phyloP scores from a whole-genome alignment of 2,329 filamentous ascomycete species.

The Xylaria sp. region DNA sequence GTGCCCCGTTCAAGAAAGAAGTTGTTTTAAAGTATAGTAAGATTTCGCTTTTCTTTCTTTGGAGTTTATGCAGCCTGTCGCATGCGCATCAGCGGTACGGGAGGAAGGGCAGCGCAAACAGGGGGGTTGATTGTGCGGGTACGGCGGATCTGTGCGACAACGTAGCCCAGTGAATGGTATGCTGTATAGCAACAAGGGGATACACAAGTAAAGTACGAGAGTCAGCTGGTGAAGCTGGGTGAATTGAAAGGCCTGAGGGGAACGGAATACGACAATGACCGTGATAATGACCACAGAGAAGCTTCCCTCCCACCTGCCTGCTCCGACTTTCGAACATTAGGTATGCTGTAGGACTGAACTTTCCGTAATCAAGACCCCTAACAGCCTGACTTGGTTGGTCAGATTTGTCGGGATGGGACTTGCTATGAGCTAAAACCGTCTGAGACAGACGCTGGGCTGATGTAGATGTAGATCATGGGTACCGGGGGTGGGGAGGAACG shows the following conservation, averaged over 20 bases:
- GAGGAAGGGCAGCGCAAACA: constrained; percentile 36
- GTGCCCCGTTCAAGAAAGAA: constrained; percentile 16
- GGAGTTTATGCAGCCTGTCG: constrained; percentile 43
- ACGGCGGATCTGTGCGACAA: constrained; percentile 33
- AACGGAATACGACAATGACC: constrained; percentile 5
- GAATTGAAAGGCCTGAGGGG: constrained; percentile 4
- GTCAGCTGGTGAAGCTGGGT: constrained; percentile 14
- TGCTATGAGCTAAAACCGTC: constrained; percentile 34
- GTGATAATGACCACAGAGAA: constrained; percentile 12
- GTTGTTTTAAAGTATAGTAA: constrained; percentile 37
- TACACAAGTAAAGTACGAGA: neutral
- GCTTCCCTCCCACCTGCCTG: constrained; percentile 11
- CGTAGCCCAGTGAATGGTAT: constrained; percentile 10
- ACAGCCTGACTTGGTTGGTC: constrained; percentile 22
- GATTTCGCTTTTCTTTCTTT: constrained; percentile 41
- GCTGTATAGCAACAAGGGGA: constrained; percentile 1
- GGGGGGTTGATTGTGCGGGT: constrained; percentile 26
- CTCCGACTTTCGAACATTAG: constrained; percentile 17
- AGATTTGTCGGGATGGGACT: constrained; percentile 27
- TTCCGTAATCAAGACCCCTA: constrained; percentile 30
- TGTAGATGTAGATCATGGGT: constrained; percentile 34
- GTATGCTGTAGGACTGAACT: constrained; percentile 26
- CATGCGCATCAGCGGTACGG: constrained; percentile 37
- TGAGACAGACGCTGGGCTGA: constrained; percentile 36
- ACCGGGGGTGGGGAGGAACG: constrained; percentile 15